Percentiles rank a stretch among this genome's conserved stretches.
These are phyloP conservation scores for Coemansia sp. DNA, from an alignment of 192 early-diverging fungal species.

Conservation along the genomic window DNA sequence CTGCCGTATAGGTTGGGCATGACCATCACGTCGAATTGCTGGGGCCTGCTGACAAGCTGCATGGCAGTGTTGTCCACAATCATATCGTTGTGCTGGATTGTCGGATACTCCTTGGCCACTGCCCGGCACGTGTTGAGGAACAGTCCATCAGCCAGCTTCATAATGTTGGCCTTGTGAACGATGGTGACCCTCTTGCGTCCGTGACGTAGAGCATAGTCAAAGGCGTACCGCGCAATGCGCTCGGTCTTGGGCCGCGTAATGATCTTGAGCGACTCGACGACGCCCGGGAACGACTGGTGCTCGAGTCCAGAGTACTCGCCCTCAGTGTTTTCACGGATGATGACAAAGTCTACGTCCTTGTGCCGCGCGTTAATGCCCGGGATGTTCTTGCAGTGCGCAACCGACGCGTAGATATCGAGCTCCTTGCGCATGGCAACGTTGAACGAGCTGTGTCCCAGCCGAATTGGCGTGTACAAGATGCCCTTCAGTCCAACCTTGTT, in stretches of 20 bases:
- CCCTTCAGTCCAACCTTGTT: conserved; percentile 99
- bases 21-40: conserved; percentile 99
- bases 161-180: conserved; percentile 99
- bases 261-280: conserved; percentile 98
- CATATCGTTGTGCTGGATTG: conserved; percentile 96
- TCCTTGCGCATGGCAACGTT: conserved; percentile 98
- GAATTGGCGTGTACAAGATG: conserved; percentile 85
- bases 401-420: conserved; percentile 97
- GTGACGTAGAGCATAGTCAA: conserved; percentile 98
- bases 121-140: conserved; percentile 96
- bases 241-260: conserved; percentile 96
- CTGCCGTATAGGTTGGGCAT: conserved; percentile 99
- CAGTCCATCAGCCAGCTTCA: conserved; percentile 98
- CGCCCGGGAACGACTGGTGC: conserved; percentile 96
- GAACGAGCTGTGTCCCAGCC: conserved; percentile 88
- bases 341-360: conserved; percentile 94
- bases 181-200: conserved; percentile 96
- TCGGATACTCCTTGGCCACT: conserved; percentile 91
- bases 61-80: conserved; percentile 99
- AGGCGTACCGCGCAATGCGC: conserved; percentile 97
- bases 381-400: conserved; percentile 89
- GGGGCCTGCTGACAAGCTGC: conserved; percentile 97
- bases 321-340: conserved; percentile 99
- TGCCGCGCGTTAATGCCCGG: conserved; percentile 84
- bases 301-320: conserved; percentile 99